Evolutionary conservation across 306 rosid species (phyloP).

Genomic region (Acmispon strigosus): DNA sequence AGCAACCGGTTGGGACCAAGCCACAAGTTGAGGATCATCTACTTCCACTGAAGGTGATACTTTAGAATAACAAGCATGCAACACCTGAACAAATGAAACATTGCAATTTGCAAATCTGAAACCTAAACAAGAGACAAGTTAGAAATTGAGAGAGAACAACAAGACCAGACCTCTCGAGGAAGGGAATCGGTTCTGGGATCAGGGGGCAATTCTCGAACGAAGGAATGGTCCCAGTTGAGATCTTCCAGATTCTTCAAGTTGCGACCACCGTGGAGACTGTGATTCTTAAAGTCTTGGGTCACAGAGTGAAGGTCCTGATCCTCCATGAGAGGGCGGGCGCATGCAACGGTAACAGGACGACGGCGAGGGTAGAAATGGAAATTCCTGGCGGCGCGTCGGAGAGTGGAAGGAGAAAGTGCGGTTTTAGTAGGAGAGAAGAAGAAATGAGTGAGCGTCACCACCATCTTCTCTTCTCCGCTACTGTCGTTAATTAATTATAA

Average conservation of each 20-base stretch:
- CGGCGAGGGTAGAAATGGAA: slow-evolving; percentile 28
- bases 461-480: not conserved
- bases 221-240: slow-evolving; percentile 91
- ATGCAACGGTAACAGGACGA: slow-evolving; percentile 7
- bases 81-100: slow-evolving; percentile 41
- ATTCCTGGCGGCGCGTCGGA: slow-evolving; percentile 13
- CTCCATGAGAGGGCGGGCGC: slow-evolving; percentile 43
- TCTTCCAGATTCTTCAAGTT: slow-evolving; percentile 51
- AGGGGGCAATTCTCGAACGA: slow-evolving; percentile 59
- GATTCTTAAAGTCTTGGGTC: slow-evolving; percentile 52
- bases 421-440: slow-evolving; percentile 29
- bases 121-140: not conserved
- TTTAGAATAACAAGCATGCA: slow-evolving; percentile 84
- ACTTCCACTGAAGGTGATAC: slow-evolving; percentile 69
- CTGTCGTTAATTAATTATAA: no score
- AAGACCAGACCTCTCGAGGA: slow-evolving; percentile 51
- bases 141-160: not conserved
- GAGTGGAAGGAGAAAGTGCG: not conserved
- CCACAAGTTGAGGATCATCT: slow-evolving; percentile 82
- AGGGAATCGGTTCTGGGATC: slow-evolving; percentile 68
- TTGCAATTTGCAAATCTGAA: not conserved
- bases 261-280: not conserved
- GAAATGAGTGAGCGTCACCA: not conserved
- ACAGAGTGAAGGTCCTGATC: slow-evolving; percentile 46
- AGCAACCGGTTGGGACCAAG: slow-evolving; percentile 72